Percentiles rank a stretch among this genome's conserved stretches.
These are phyloP conservation scores for Berkeleyomyces rouxiae DNA, from an alignment of 2,329 filamentous ascomycete genomes.

Conservation along the genomic window DNA sequence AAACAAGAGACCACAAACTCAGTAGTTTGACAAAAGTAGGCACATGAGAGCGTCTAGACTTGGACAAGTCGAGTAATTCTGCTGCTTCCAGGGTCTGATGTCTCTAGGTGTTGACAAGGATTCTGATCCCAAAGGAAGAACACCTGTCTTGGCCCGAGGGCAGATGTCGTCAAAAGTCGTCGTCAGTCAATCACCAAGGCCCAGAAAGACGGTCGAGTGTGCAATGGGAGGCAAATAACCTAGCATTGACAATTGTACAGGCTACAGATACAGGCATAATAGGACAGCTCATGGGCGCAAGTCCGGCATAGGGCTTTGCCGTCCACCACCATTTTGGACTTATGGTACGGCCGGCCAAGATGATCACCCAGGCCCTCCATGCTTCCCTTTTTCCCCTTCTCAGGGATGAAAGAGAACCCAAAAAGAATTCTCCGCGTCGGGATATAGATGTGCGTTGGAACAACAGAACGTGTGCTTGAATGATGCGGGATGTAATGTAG, in stretches of 20 bases:
- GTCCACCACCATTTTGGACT: too few species aligned
- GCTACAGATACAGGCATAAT: too few species aligned
- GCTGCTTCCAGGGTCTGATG: not conserved
- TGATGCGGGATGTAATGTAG: not conserved
- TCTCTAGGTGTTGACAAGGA: not conserved
- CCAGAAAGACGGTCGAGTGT: not conserved
- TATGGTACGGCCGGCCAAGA: not conserved
- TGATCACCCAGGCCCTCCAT: not conserved
- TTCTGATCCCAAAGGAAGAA: not conserved
- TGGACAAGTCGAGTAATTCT: not conserved
- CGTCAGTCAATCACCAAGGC: not conserved
- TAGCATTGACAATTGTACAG: too few species aligned
- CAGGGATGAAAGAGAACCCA: not conserved
- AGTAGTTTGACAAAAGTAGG: too few species aligned
- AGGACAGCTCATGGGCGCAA: too few species aligned
- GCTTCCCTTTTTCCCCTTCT: not conserved
- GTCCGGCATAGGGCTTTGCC: too few species aligned
- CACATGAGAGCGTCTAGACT: not conserved
- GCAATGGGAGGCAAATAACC: not conserved
- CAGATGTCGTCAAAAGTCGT: not conserved
- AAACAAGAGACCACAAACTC: not conserved
- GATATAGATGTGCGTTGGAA: not conserved
- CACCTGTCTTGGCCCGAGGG: not conserved
- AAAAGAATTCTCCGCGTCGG: slow-evolving; percentile 2
- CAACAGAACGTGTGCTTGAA: not conserved